Evolutionary conservation across 2,329 filamentous ascomycete genomes (phyloP), one percentile per base, ranked within the genome.

Genomic region (Trichoderma oligosporum): DNA sequence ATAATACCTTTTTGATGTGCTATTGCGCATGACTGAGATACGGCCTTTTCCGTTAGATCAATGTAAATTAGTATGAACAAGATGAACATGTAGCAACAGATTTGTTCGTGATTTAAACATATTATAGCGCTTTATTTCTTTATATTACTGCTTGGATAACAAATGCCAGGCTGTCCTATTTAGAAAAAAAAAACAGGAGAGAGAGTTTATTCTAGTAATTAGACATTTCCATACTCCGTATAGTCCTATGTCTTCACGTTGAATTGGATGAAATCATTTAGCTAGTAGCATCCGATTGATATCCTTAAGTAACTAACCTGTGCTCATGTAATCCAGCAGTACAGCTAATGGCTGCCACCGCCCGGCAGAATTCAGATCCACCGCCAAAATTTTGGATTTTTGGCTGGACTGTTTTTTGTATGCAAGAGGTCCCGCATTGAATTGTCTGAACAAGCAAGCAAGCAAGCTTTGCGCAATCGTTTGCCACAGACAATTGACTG

Each of bases 361-460:
- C 73, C 71, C 69, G 70, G 73, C 73, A 74, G 68, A 74, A 73
- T 68, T 62, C 46, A 56, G 29, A 46, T 60, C 57, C 61, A 65
- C 66, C 64, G 65, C 68, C 70, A 74, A 73, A 71, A 64, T 74
- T 75, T 71, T 70, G 70, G 67, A 68, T 65, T 69, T 69, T 65
- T 63, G 29, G 31, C 12, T 35, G 12, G 31, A 45, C 52, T 33
- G 35, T 39, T 33, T 61, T 64, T 57, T 59, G 59, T 56, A 60
- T 20, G 53, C 35, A 24, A 25, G 61, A 61, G 65, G 63, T 63
- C 60, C 62, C 63, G 63, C 60, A 45, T 46, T 35, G 33, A 51
- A 56, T 56, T 46, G 60, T 60, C 63, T 53, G 63, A 51, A n/a
- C n/a, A n/a, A n/a, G n/a, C n/a, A n/a, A 44, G 51, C 38, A 44